Evolutionary conservation across 2,329 filamentous ascomycete species (phyloP), one percentile per base, ranked within the genome.

Genomic region (Trichophaea hybrida): DNA sequence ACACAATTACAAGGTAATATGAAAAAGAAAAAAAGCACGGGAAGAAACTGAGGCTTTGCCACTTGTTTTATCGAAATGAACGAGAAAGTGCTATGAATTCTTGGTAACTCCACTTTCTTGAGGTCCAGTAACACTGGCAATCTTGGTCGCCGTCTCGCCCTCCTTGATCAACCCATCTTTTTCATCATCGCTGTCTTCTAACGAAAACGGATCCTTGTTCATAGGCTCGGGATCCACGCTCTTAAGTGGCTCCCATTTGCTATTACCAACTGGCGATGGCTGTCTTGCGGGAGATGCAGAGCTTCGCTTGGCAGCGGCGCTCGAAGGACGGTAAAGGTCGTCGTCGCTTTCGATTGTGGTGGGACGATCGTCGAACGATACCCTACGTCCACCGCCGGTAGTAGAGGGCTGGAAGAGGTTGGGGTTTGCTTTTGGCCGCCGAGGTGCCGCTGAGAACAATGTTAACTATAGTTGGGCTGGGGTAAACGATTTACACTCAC

Each of bases 181-280:
- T 73, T 98, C 93, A 66, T 95, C 90, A 67, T 97, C 91, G 69
- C 88, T 94, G 68, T 97, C 91, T 4, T 93, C 93, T 12, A 98
- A 78, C 69, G 89, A 96, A 74, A 98, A 98, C 0, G 93, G 93
- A 70, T 98, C 93, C 68, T 95, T 91, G 67, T 97, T 89, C 63
- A 95, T 85, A 12, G 91, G 90, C 64, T 81, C 84, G 1, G 90
- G 88, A 65, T 94, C 87, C 12, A 96, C 82, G 0, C 84, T 79
- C 10, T 90, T 88, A 67, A 98, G 75, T 7, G 93, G 91, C 73
- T 98, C 91, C 93, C 93, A 98, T 75, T 98, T 98, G 79, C 90
- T 96, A 50, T 53, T 53, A 34, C 53, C 53, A 6, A 69, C 52
- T 73, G 69, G 34, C 71, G 69, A 61, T 66, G 73, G 70, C 77